A percentile compares a stretch with the other conserved stretches of the same genome.
phyloP scores from a whole-genome alignment of 2,329 filamentous ascomycete species.

The Ophidiomyces ophidiicola region DNA sequence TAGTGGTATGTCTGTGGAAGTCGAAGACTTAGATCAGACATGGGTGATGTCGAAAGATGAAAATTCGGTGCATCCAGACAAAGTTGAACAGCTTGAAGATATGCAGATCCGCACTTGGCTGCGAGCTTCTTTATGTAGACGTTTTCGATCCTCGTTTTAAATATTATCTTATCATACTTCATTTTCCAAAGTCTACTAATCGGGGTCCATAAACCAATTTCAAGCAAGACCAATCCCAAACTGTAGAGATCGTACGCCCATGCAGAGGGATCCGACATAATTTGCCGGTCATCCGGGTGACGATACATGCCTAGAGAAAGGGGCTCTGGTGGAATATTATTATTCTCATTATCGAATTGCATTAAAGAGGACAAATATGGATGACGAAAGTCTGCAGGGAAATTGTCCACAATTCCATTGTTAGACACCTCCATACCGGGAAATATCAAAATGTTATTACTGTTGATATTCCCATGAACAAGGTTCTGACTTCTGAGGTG shows the following conservation, averaged over 20 bases:
- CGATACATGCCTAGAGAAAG: constrained; percentile 47
- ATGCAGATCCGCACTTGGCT: constrained; percentile 51
- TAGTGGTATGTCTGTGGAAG: constrained; percentile 33
- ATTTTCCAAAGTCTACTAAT: constrained; percentile 51
- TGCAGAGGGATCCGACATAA: constrained; percentile 27
- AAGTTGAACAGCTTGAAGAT: constrained; percentile 50
- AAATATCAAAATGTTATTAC: constrained; percentile 51
- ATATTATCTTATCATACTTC: constrained; percentile 50
- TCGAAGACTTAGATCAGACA: constrained; percentile 31
- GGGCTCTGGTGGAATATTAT: constrained; percentile 36
- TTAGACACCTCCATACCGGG: constrained; percentile 28
- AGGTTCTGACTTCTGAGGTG: constrained; percentile 46
- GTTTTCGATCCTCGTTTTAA: constrained; percentile 52
- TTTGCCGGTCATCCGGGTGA: constrained; percentile 41
- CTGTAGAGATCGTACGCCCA: constrained; percentile 48
- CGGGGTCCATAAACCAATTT: constrained; percentile 53
- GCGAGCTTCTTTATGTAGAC: constrained; percentile 50
- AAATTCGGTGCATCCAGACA: constrained; percentile 49
- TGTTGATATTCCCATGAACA: constrained; percentile 52
- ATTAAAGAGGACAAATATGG: constrained; percentile 50
- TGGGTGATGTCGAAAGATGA: constrained; percentile 31
- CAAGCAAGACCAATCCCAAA: constrained; percentile 48
- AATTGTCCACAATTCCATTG: constrained; percentile 14
- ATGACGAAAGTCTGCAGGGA: constrained; percentile 36
- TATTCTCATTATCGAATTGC: constrained; percentile 40